Evolutionary conservation across 2,329 filamentous ascomycete species (phyloP).

Genomic region (Neonectria sp.): DNA sequence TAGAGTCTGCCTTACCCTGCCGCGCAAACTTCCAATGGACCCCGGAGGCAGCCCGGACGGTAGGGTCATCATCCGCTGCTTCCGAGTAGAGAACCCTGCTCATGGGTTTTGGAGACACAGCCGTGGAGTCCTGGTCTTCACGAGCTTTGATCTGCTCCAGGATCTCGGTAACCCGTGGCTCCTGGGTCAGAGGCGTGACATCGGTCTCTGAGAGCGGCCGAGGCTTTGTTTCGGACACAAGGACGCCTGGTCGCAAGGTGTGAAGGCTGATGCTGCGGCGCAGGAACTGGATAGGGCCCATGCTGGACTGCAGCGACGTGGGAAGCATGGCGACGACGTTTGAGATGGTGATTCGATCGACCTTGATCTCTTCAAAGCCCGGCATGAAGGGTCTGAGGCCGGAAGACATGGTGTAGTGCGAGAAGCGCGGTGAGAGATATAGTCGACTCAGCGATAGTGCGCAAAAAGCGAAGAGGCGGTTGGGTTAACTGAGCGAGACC

Average conservation of each 20-base stretch:
- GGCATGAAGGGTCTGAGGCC: slow-evolving; percentile 36
- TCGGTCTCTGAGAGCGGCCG: slow-evolving; percentile 41
- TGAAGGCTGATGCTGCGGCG: slow-evolving; percentile 56
- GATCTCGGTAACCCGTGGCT: slow-evolving; percentile 33
- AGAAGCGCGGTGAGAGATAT: background rate
- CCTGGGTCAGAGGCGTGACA: slow-evolving; percentile 28
- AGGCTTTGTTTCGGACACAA: slow-evolving; percentile 34
- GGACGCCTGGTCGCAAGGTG: slow-evolving; percentile 37
- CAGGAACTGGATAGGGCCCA: slow-evolving; percentile 67
- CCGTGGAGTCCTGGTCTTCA: slow-evolving; percentile 24
- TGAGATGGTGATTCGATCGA: slow-evolving; percentile 57
- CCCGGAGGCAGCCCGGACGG: slow-evolving; percentile 48
- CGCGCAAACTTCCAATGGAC: slow-evolving; percentile 53
- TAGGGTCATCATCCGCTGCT: slow-evolving; percentile 37
- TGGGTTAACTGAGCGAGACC: slow-evolving; percentile 14
- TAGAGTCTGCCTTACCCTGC: slow-evolving; percentile 46
- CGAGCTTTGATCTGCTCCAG: slow-evolving; percentile 25
- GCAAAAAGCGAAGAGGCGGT: background rate
- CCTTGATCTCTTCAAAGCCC: slow-evolving; percentile 48
- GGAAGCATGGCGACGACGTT: slow-evolving; percentile 70
- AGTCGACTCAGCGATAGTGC: background rate
- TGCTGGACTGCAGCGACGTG: slow-evolving; percentile 64
- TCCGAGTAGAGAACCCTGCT: slow-evolving; percentile 47
- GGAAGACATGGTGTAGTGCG: slow-evolving; percentile 35
- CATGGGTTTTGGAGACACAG: slow-evolving; percentile 37